Conservation (phyloP, 108 stramenopile species). For the Skeletonema marinoi region DNA sequence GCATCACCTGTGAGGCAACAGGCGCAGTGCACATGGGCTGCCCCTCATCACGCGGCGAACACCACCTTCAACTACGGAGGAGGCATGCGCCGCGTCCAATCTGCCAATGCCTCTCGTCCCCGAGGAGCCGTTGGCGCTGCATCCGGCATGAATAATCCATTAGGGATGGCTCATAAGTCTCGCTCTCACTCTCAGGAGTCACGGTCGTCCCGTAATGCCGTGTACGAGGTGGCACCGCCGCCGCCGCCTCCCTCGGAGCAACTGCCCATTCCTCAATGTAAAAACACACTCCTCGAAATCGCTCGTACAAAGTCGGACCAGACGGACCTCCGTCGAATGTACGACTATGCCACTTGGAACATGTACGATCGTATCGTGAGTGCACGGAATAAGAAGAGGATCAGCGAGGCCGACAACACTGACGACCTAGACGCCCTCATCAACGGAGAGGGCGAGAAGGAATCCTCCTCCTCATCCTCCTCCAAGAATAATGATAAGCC, state of each 20-base stretch:
- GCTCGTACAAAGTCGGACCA: background rate
- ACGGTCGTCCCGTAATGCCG: background rate
- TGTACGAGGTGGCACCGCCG: background rate
- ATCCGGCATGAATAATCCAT: background rate
- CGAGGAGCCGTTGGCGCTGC: background rate
- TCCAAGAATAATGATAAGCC: background rate
- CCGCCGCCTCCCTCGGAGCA: background rate
- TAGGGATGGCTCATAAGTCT: background rate
- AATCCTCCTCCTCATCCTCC: background rate
- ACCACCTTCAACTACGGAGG: background rate
- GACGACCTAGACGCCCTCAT: background rate
- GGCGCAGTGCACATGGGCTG: background rate
- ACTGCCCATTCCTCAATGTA: conserved; percentile 1
- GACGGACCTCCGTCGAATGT: conserved; percentile 17
- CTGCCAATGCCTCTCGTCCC: background rate
- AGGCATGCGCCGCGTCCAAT: background rate
- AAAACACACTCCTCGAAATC: background rate
- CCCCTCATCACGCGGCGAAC: background rate
- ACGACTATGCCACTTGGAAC: conserved; percentile 35
- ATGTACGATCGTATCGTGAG: conserved; percentile 36
- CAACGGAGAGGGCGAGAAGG: background rate
- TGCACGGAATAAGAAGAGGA: conserved; percentile 11
- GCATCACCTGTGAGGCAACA: background rate
- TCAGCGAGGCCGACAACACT: background rate
- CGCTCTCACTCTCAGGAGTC: background rate